Evolutionary conservation across 2,329 filamentous ascomycete species (phyloP).

Genomic region (Aspergillus glaucus): DNA sequence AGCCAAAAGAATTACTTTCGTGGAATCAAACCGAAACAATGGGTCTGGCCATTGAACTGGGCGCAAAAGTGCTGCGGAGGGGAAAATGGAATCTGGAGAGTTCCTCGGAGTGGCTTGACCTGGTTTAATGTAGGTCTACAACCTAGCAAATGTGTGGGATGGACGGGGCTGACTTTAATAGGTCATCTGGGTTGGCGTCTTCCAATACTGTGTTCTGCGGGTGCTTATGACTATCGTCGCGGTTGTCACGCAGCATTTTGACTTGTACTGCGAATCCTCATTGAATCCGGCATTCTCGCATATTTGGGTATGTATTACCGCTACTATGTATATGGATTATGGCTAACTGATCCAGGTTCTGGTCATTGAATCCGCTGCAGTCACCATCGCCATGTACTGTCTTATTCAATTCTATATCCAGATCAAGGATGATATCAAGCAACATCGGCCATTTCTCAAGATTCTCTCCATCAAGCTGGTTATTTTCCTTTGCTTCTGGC

Average conservation of each 20-base stretch:
- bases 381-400: slow-evolving; percentile 82
- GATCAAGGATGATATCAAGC: slow-evolving; percentile 59
- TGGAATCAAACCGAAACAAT: slow-evolving; percentile 59
- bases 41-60: slow-evolving; percentile 69
- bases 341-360: slow-evolving; percentile 44
- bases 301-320: slow-evolving; percentile 58
- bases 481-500: slow-evolving; percentile 89
- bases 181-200: slow-evolving; percentile 67
- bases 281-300: slow-evolving; percentile 74
- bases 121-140: slow-evolving; percentile 69
- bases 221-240: slow-evolving; percentile 74
- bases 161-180: slow-evolving; percentile 4
- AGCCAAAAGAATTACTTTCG: slow-evolving; percentile 78
- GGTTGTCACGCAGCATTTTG: slow-evolving; percentile 63
- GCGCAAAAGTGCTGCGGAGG: slow-evolving; percentile 65
- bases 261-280: slow-evolving; percentile 71
- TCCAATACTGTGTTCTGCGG: slow-evolving; percentile 78
- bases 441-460: slow-evolving; percentile 70
- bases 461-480: slow-evolving; percentile 83
- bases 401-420: slow-evolving; percentile 83
- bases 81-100: slow-evolving; percentile 62
- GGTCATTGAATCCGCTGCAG: slow-evolving; percentile 63
- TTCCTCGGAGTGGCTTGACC: slow-evolving; percentile 72
- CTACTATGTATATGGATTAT: background rate
- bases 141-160: background rate